Conservation (phyloP, 2,329 filamentous ascomycete genomes). For the Microsporum audouinii region DNA sequence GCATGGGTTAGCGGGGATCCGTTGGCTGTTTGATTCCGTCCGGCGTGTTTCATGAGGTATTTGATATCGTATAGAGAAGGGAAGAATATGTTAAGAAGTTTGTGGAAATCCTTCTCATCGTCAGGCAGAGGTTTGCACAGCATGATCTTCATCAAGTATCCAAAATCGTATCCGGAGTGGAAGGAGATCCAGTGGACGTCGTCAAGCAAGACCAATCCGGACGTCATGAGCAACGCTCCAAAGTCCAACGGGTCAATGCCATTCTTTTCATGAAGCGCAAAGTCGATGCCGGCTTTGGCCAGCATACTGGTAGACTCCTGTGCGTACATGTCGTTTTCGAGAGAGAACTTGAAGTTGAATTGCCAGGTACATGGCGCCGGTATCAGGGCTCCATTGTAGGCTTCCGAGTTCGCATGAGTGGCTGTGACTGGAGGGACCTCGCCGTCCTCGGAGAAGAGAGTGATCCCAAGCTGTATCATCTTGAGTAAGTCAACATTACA, state of each 20-base stretch:
- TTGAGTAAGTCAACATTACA: conserved; percentile 96
- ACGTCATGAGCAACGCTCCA: conserved; percentile 78
- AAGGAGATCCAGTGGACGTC: conserved; percentile 95
- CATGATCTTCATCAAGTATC: conserved; percentile 89
- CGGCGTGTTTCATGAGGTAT: conserved; percentile 86
- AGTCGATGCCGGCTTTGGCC: conserved; percentile 85
- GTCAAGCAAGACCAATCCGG: conserved; percentile 76
- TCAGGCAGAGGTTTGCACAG: conserved; percentile 71
- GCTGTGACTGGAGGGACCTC: conserved; percentile 68
- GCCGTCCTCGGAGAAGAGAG: conserved; percentile 81
- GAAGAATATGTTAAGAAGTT: conserved; percentile 83
- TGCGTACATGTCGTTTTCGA: conserved; percentile 95
- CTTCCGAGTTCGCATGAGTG: conserved; percentile 39
- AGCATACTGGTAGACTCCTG: conserved; percentile 88
- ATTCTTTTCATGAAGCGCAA: conserved; percentile 67
- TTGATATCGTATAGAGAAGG: conserved; percentile 93
- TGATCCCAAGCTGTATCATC: conserved; percentile 93
- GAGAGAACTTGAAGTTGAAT: conserved; percentile 95
- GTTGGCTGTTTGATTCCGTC: conserved; percentile 55
- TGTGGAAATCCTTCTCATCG: conserved; percentile 80
- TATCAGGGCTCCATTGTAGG: conserved; percentile 43
- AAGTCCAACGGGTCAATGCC: conserved; percentile 88
- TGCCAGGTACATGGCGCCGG: conserved; percentile 84
- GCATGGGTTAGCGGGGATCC: conserved; percentile 51
- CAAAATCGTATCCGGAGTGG: conserved; percentile 96